Conservation (phyloP, 441 rosid genomes). For the Gossypium gossypioides region DNA sequence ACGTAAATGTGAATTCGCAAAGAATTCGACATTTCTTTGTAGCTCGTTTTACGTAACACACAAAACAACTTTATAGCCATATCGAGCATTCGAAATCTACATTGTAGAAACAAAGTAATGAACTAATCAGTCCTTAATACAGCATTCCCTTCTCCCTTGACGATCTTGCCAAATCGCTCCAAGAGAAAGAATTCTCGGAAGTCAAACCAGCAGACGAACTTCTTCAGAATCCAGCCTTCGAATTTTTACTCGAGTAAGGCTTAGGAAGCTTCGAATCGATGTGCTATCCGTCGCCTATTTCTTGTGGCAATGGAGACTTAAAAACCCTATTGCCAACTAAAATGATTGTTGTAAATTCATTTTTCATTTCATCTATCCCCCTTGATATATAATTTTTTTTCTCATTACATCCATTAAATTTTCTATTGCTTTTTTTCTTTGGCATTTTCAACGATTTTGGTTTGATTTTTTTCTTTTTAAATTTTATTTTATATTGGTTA, state of each 20-base stretch:
- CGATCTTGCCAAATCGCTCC: constrained; percentile 68
- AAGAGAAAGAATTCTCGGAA: constrained; percentile 77
- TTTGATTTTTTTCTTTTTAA: constrained; percentile 10
- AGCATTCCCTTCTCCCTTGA: constrained; percentile 92
- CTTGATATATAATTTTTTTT: neutral
- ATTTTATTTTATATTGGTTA: constrained; percentile 1
- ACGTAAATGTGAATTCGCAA: neutral
- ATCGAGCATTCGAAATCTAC: neutral
- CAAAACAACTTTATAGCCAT: neutral
- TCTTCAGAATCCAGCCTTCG: constrained; percentile 68
- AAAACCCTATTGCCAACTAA: constrained; percentile 10
- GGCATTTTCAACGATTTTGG: constrained; percentile 18
- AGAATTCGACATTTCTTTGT: neutral
- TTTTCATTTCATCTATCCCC: constrained; percentile 7
- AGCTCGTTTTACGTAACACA: neutral
- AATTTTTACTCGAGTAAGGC: constrained; percentile 65
- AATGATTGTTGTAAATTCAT: constrained; percentile 29
- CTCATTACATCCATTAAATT: constrained; percentile 12
- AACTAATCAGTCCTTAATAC: constrained; percentile 19
- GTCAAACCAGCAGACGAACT: constrained; percentile 86
- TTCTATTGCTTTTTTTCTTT: constrained; percentile 29
- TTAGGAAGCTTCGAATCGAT: constrained; percentile 11
- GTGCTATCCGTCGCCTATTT: constrained; percentile 9
- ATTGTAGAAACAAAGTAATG: constrained; percentile 1
- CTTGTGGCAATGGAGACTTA: constrained; percentile 16